phyloP scores from a whole-genome alignment of 2,329 filamentous ascomycete species.

The Hymenoscyphus fraxineus region DNA sequence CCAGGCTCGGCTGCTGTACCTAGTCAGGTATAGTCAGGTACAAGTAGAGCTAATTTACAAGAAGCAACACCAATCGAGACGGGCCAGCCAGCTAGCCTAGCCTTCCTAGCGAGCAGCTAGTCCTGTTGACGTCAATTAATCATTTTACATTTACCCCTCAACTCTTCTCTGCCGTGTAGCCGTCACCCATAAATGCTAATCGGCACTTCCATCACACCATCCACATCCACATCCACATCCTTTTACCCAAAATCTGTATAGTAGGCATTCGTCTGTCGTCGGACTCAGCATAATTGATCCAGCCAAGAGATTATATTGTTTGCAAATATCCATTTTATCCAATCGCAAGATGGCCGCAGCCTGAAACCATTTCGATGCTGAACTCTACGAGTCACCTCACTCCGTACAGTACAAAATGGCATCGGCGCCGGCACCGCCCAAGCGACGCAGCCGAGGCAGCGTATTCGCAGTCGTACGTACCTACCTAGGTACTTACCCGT shows the following conservation, averaged over 20 bases:
- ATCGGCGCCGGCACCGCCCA: too few species aligned
- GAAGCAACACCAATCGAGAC: not conserved
- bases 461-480: too few species aligned
- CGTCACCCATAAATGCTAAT: not conserved
- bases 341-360: not conserved
- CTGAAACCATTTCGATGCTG: not conserved
- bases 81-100: too few species aligned
- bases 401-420: too few species aligned
- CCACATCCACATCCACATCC: not conserved
- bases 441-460: too few species aligned
- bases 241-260: not conserved
- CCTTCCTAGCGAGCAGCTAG: too few species aligned
- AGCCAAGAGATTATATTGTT: not conserved
- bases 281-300: not conserved
- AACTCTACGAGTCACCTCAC: too few species aligned
- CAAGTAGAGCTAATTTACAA: not conserved
- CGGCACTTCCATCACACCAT: not conserved
- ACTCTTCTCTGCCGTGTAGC: not conserved
- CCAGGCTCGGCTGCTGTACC: too few species aligned
- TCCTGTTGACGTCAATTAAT: not conserved
- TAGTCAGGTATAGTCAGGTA: too few species aligned
- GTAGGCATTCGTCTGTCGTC: not conserved
- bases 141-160: not conserved
- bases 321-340: not conserved
- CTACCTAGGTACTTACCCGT: too few species aligned